These are phyloP conservation scores for Solanum pennellii DNA, from an alignment of 257 asterid species.

Conservation along the genomic window DNA sequence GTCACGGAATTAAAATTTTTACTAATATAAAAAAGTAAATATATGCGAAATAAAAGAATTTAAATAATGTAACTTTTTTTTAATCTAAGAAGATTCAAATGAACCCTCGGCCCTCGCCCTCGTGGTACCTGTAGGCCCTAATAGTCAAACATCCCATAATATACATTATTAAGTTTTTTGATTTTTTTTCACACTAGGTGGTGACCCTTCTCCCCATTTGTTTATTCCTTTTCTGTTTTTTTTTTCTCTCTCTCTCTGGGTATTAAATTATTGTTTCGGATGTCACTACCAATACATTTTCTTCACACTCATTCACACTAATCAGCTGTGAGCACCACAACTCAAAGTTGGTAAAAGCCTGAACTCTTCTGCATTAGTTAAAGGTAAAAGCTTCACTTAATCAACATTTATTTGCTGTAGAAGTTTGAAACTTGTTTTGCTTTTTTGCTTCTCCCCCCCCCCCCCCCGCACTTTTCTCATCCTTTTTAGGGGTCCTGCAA, in stretches of 20 bases:
- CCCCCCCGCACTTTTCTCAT: not conserved
- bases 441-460: not conserved
- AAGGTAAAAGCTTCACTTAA: not conserved
- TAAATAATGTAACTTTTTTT: not conserved
- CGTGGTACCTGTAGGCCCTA: not conserved
- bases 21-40: too few relatives aligned
- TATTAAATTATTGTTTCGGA: not conserved
- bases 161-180: not conserved
- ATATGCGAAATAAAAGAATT: too few relatives aligned
- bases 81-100: not conserved
- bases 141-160: not conserved
- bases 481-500: not conserved
- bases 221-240: not conserved
- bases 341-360: not conserved
- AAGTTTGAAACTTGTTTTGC: not conserved
- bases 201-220: not conserved
- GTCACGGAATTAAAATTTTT: too few relatives aligned
- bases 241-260: not conserved
- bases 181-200: not conserved
- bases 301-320: not conserved
- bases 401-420: not conserved
- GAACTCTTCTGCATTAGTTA: not conserved
- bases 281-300: not conserved
- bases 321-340: not conserved
- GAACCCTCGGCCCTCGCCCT: rapidly evolving